Conservation (phyloP, 108 stramenopile species). For the Asterionellopsis glacialis region DNA sequence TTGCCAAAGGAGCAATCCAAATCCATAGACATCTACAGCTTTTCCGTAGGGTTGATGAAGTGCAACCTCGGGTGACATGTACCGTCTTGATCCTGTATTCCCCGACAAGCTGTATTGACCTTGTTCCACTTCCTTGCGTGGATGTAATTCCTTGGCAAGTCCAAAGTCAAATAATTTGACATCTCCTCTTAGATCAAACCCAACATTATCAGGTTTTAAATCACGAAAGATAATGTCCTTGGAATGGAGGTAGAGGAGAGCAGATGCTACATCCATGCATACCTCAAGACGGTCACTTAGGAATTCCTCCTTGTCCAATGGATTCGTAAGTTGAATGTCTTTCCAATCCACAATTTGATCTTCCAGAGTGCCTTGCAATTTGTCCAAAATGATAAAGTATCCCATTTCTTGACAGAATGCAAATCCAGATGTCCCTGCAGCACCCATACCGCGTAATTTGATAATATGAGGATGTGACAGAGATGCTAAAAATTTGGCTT, state of each 20-base stretch:
- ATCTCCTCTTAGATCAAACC: conserved; percentile 51
- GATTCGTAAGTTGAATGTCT: conserved; percentile 40
- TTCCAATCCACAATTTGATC: conserved; percentile 46
- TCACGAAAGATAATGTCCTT: conserved; percentile 72
- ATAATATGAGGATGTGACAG: conserved; percentile 63
- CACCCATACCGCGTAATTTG: conserved; percentile 65
- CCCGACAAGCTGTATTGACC: conserved; percentile 73
- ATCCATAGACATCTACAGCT: conserved; percentile 62
- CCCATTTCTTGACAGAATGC: conserved; percentile 29
- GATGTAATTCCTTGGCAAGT: conserved; percentile 52
- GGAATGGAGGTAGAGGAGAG: conserved; percentile 62
- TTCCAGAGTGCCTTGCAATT: conserved; percentile 41
- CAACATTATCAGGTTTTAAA: conserved; percentile 69
- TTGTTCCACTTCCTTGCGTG: conserved; percentile 26
- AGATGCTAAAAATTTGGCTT: conserved; percentile 48
- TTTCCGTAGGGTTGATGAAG: conserved; percentile 68
- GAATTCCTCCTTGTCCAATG: conserved; percentile 10
- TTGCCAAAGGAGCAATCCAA: conserved; percentile 72
- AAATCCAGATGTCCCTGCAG: conserved; percentile 62
- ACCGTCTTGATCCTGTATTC: conserved; percentile 76
- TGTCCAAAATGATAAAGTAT: conserved; percentile 64
- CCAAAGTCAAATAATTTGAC: conserved; percentile 65
- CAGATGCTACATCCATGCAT: conserved; percentile 43
- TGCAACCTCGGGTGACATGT: conserved; percentile 65
- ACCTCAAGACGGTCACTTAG: conserved; percentile 26